phyloP scores from a whole-genome alignment of 805 yeast genomes.

The Metschnikowia dekortorum region DNA sequence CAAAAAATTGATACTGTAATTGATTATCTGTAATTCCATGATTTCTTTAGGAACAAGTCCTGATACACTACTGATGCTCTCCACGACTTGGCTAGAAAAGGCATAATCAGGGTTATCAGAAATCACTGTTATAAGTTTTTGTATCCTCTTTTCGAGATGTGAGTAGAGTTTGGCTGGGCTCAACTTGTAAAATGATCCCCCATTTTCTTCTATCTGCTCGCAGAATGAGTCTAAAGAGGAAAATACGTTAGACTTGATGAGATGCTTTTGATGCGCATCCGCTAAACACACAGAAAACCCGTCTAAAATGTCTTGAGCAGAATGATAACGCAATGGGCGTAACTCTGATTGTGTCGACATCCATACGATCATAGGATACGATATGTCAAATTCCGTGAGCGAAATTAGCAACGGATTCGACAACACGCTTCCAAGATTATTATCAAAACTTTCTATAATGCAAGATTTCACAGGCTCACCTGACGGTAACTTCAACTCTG shows the following conservation, averaged over 20 bases:
- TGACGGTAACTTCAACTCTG: conserved; percentile 13
- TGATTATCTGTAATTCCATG: conserved; percentile 30
- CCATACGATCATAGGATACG: conserved; percentile 9
- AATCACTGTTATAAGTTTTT: conserved; percentile 29
- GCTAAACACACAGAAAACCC: conserved; percentile 5
- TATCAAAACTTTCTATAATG: conserved; percentile 6
- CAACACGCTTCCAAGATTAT: conserved; percentile 7
- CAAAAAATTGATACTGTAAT: conserved; percentile 44
- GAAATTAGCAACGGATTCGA: conserved; percentile 9
- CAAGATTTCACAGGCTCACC: conserved; percentile 17
- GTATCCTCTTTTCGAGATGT: conserved; percentile 38
- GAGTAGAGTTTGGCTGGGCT: conserved; percentile 33
- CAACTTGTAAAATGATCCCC: conserved; percentile 37
- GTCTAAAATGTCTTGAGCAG: conserved; percentile 12
- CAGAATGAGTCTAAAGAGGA: conserved; percentile 19
- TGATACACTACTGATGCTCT: conserved; percentile 18
- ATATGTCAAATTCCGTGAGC: conserved; percentile 10
- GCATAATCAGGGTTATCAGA: conserved; percentile 11
- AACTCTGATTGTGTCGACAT: conserved; percentile 4
- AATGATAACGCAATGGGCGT: conserved; percentile 10
- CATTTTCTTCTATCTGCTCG: conserved; percentile 30
- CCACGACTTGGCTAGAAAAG: conserved; percentile 17
- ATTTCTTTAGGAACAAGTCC: conserved; percentile 31
- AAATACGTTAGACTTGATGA: background rate
- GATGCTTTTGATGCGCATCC: background rate